Percentiles rank a stretch among this genome's conserved stretches.
Conservation (phyloP, 2,329 filamentous ascomycete genomes). For the Penicillium sp. region DNA sequence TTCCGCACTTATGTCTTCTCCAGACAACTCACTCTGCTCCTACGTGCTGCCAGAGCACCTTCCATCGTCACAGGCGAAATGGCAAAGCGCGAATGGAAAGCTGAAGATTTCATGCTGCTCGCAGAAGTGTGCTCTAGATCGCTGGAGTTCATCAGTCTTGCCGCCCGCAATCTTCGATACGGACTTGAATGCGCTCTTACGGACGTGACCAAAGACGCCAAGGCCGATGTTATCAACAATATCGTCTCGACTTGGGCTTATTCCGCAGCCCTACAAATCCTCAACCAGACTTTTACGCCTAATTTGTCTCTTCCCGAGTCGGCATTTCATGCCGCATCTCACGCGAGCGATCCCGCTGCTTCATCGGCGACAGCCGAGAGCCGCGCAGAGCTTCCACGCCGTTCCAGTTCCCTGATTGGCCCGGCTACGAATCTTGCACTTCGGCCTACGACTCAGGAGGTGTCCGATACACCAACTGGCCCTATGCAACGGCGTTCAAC, state of each 20-base stretch:
- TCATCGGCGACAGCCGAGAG: conserved; percentile 15
- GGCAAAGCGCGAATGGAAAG: conserved; percentile 50
- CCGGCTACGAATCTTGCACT: conserved; percentile 14
- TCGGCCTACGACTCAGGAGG: conserved; percentile 26
- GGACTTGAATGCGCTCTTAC: conserved; percentile 64
- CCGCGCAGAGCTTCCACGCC: conserved; percentile 29
- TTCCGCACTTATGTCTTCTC: conserved; percentile 92
- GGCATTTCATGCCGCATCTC: conserved; percentile 28
- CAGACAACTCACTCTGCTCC: conserved; percentile 73
- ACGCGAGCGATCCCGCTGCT: conserved; percentile 18
- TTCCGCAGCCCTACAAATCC: conserved; percentile 39
- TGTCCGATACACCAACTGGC: conserved; percentile 23
- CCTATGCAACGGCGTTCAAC: conserved; percentile 37
- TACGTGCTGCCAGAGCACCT: conserved; percentile 67
- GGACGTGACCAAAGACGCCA: conserved; percentile 31
- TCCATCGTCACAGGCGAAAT: conserved; percentile 33
- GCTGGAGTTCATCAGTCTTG: conserved; percentile 74
- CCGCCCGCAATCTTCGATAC: conserved; percentile 70
- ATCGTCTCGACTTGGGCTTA: conserved; percentile 45
- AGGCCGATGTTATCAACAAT: conserved; percentile 39
- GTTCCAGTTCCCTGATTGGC: conserved; percentile 36
- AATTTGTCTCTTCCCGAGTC: conserved; percentile 33
- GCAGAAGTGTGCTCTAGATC: conserved; percentile 80
- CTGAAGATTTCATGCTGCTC: conserved; percentile 71
- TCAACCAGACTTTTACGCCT: conserved; percentile 37